phyloP scores from a whole-genome alignment of 2,329 filamentous ascomycete species.

The Geosmithia morbida region DNA sequence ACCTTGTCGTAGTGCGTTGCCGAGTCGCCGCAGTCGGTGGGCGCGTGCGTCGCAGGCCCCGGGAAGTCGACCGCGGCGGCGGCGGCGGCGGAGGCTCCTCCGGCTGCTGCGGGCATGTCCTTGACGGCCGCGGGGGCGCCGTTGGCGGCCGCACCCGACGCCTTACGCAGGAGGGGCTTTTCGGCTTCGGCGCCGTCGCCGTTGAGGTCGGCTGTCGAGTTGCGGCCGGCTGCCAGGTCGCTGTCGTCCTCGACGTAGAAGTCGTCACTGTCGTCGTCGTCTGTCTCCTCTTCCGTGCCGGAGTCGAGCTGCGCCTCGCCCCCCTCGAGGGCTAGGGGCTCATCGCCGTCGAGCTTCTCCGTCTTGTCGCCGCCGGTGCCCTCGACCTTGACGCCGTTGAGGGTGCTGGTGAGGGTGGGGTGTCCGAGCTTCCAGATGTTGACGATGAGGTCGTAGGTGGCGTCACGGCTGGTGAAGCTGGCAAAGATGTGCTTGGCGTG shows the following conservation, averaged over 20 bases:
- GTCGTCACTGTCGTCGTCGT: slow-evolving; percentile 60
- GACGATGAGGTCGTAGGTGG: slow-evolving; percentile 91
- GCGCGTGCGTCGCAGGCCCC: slow-evolving; percentile 64
- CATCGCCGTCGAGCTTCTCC: slow-evolving; percentile 52
- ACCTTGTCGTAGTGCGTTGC: slow-evolving; percentile 72
- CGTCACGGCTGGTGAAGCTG: slow-evolving; percentile 85
- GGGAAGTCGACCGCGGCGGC: slow-evolving; percentile 51
- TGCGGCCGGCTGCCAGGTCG: slow-evolving; percentile 48
- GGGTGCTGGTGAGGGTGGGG: slow-evolving; percentile 75
- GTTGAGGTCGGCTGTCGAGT: slow-evolving; percentile 23
- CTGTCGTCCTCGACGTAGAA: slow-evolving; percentile 71
- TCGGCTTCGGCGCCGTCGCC: slow-evolving; percentile 38
- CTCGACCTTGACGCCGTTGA: slow-evolving; percentile 76
- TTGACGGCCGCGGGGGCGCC: slow-evolving; percentile 11
- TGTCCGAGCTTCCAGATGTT: slow-evolving; percentile 98
- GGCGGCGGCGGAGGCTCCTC: neutral
- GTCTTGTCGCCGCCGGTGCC: slow-evolving; percentile 82
- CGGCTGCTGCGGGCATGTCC: neutral
- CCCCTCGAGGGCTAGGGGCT: slow-evolving; percentile 10
- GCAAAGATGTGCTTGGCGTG: slow-evolving; percentile 94
- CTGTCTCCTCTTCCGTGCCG: slow-evolving; percentile 39
- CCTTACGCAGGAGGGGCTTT: slow-evolving; percentile 54
- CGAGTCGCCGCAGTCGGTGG: slow-evolving; percentile 74
- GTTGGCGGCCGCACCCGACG: slow-evolving; percentile 40
- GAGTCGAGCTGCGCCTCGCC: slow-evolving; percentile 34